Conservation (phyloP, 768 basidiomycete species). For the Termitomyces sp. region DNA sequence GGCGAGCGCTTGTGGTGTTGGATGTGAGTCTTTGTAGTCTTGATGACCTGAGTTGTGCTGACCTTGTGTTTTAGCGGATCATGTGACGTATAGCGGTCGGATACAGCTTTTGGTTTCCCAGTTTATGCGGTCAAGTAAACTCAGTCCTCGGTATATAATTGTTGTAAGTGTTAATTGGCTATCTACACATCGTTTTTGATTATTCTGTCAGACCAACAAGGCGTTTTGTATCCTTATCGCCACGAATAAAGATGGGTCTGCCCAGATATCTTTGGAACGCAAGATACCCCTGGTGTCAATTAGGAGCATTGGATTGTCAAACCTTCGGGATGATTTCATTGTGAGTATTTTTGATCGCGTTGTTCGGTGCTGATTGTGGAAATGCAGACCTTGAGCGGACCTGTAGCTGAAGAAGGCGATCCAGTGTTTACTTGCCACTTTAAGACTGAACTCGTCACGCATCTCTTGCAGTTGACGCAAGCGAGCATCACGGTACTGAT, state of each 20-base stretch:
- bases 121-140: constrained; percentile 81
- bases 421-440: constrained; percentile 87
- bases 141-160: constrained; percentile 84
- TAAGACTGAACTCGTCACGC: constrained; percentile 91
- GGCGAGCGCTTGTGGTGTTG: constrained; percentile 63
- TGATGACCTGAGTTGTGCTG: background rate
- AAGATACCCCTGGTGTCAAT: constrained; percentile 90
- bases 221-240: constrained; percentile 76
- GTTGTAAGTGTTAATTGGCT: constrained; percentile 53
- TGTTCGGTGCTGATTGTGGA: background rate
- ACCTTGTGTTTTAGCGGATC: constrained; percentile 45
- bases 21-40: constrained; percentile 42
- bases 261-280: constrained; percentile 63
- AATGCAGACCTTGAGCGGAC: constrained; percentile 62
- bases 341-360: constrained; percentile 34
- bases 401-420: constrained; percentile 87
- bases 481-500: constrained; percentile 70
- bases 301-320: constrained; percentile 82
- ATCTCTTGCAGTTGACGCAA: constrained; percentile 76
- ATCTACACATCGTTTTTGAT: background rate
- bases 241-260: constrained; percentile 55
- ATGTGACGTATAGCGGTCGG: constrained; percentile 78
- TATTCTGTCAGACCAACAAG: constrained; percentile 61
- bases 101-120: constrained; percentile 84
- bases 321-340: constrained; percentile 92